Percentiles rank a stretch among this genome's conserved stretches.
Conservation (phyloP, 805 yeast species). For the Saturnispora galanensis region DNA sequence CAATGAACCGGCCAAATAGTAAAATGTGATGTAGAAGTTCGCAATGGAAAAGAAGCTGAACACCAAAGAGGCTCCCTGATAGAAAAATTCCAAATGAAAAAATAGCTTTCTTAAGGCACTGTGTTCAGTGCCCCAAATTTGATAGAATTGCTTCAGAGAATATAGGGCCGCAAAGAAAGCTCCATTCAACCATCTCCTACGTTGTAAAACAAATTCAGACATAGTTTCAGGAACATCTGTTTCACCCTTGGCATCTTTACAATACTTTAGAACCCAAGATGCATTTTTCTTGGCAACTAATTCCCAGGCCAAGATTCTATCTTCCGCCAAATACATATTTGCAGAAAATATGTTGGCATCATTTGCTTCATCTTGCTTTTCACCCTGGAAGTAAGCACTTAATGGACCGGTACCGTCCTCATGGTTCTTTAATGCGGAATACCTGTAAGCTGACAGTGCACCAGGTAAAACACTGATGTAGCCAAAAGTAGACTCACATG, state of each 20-base stretch:
- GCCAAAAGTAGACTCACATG: slow-evolving; percentile 86
- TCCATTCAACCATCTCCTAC: slow-evolving; percentile 98
- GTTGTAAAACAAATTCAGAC: slow-evolving; percentile 90
- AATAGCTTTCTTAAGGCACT: slow-evolving; percentile 68
- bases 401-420: slow-evolving; percentile 91
- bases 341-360: slow-evolving; percentile 77
- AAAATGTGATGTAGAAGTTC: slow-evolving; percentile 86
- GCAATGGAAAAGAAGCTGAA: slow-evolving; percentile 91
- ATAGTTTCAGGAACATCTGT: slow-evolving; percentile 94
- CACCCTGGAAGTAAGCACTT: slow-evolving; percentile 84
- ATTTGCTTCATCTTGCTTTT: slow-evolving; percentile 30
- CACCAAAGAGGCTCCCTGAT: slow-evolving; percentile 68
- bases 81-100: slow-evolving; percentile 79
- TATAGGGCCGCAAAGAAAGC: slow-evolving; percentile 94
- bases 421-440: slow-evolving; percentile 74
- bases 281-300: slow-evolving; percentile 76
- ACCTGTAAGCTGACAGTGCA: slow-evolving; percentile 90
- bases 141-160: slow-evolving; percentile 74
- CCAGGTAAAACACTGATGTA: slow-evolving; percentile 93
- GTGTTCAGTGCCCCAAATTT: slow-evolving; percentile 86
- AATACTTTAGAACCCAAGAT: slow-evolving; percentile 86
- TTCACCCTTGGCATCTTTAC: slow-evolving; percentile 87
- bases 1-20: slow-evolving; percentile 85
- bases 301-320: slow-evolving; percentile 94
- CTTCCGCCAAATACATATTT: slow-evolving; percentile 95